Conservation (phyloP, 192 early-diverging fungal genomes). For the Umbelopsis ramanniana region DNA sequence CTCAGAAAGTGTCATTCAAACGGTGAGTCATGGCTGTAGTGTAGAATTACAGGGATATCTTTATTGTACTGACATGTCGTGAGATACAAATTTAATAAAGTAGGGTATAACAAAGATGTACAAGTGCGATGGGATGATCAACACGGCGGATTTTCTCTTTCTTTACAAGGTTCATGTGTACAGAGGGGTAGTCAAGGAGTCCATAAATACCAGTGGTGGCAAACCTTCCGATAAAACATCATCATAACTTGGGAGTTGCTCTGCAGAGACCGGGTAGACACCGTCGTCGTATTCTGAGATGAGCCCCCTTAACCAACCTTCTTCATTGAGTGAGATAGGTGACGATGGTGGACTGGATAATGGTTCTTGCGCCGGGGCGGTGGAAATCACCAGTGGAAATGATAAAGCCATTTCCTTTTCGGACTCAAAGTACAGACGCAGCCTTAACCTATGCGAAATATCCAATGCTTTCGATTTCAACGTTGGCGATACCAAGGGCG, state of each 20-base stretch:
- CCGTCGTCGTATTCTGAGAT: neutral
- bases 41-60: too few species aligned
- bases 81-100: too few species aligned
- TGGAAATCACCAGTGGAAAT: conserved; percentile 2
- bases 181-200: neutral
- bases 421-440: neutral
- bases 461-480: conserved; percentile 14
- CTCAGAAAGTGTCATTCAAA: too few species aligned
- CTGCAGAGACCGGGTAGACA: neutral
- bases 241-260: conserved; percentile 4
- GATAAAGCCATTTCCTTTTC: conserved; percentile 21
- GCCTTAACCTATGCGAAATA: neutral
- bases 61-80: too few species aligned
- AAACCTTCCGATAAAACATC: conserved; percentile 17
- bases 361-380: conserved; percentile 1
- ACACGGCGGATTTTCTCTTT: neutral
- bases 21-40: too few species aligned
- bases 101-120: neutral
- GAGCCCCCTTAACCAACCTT: conserved; percentile 6
- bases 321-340: conserved; percentile 11
- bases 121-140: too few species aligned
- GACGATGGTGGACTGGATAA: conserved; percentile 5
- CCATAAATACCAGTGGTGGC: conserved; percentile 7
- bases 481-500: conserved; percentile 1
- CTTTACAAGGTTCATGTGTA: neutral